Base-by-base conservation (phyloP, 805 yeast genomes). In the Metschnikowia henanensis region DNA sequence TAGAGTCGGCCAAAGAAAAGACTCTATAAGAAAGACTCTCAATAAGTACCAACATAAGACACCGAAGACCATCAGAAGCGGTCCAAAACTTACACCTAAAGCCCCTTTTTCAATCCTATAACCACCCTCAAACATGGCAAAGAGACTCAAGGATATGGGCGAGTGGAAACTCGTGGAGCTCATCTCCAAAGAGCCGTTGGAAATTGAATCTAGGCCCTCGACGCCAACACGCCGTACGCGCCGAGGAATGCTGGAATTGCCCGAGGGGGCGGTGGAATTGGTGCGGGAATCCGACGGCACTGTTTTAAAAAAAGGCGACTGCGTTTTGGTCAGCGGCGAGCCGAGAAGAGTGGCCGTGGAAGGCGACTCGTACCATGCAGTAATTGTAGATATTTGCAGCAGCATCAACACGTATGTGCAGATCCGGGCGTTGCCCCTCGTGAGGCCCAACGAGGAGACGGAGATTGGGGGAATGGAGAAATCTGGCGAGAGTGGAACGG, bases 221-320 rank as follows among this genome's bases (percentile, higher is more conserved):
- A 47, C 54, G 1, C 55, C 55, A 2, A 35, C 51, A 1, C 45
- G 69, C 61, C 8, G 55, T 51, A 52, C 56, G 23, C 39, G 59
- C 18, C 38, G 59, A 39, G 51, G 51, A 25, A 43, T 45, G 6
- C 35, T 42, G 7, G 35, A 38, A 17, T 17, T 39, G 10, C 34
- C 35, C 9, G 28, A 30, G 3, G n/a, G 26, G 34, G n/a, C 35
- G 5, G 29, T 46, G 13, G 39, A 44, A 13, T 35, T 60, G 3
- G 36, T 38, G 18, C 41, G 62, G 23, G 59, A 56, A 6, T 32
- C 43, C 0, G 87, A 80, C 58, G 76, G 70, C 3, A 47, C 80
- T 29, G 74, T 68, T 35, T 51, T 84, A 17, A 66, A 67, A 20
- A 68, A 69, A 8, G 90, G 90, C 3, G 83, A 79, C 48, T 64